Evolutionary conservation across 73 alveolate species (phyloP).

Genomic region (Durusdinium trenchii): DNA sequence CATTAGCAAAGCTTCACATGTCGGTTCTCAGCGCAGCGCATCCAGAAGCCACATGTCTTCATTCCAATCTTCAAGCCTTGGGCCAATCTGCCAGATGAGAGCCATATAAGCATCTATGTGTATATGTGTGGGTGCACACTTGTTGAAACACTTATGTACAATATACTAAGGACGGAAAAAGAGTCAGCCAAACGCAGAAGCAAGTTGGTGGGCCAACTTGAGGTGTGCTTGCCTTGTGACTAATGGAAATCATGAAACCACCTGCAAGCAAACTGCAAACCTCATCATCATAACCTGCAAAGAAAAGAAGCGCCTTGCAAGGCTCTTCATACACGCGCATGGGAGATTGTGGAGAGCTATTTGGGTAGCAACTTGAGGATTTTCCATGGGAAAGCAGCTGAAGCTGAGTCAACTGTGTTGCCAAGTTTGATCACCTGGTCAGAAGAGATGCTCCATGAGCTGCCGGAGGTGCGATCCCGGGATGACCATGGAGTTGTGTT

Average conservation of each 20-base stretch:
- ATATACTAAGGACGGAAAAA: not conserved
- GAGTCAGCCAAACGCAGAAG: not conserved
- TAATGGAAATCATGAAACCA: too few relatives aligned
- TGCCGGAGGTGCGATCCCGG: not conserved
- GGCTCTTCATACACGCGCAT: constrained; percentile 6
- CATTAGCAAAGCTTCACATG: not conserved
- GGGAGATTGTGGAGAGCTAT: not conserved
- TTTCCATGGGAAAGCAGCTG: not conserved
- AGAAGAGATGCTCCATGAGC: not conserved
- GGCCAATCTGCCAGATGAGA: too few relatives aligned
- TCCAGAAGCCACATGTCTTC: not conserved
- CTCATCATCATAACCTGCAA: too few relatives aligned
- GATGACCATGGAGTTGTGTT: not conserved
- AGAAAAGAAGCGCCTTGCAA: too few relatives aligned
- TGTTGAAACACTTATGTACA: too few relatives aligned
- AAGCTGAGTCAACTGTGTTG: not conserved
- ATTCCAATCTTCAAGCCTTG: too few relatives aligned
- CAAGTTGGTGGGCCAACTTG: not conserved
- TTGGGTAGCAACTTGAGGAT: not conserved
- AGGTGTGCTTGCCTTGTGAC: too few relatives aligned
- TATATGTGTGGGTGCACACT: too few relatives aligned
- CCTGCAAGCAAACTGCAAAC: too few relatives aligned
- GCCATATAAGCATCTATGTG: too few relatives aligned
- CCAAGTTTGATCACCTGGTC: not conserved
- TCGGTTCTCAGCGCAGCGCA: not conserved